Evolutionary conservation across 208 protist genomes (phyloP).

Genomic region (Phytomonas sp.): DNA sequence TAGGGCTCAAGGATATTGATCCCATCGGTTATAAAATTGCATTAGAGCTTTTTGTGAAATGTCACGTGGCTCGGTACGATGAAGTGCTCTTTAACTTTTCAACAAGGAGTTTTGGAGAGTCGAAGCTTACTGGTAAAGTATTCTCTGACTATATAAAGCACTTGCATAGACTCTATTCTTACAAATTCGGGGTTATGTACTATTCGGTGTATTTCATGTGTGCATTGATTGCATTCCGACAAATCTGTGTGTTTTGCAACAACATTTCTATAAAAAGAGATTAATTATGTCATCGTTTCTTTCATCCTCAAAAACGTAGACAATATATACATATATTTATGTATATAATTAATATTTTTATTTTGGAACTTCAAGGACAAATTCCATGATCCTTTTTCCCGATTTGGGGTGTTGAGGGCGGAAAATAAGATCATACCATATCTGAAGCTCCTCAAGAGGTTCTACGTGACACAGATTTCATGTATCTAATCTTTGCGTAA

Average conservation of each 20-base stretch:
- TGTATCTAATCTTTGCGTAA: neutral
- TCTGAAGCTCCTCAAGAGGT: neutral
- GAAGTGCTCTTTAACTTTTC: slow-evolving; percentile 85
- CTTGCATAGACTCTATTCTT: slow-evolving; percentile 66
- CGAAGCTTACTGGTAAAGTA: slow-evolving; percentile 86
- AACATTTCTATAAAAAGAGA: neutral
- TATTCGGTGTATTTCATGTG: slow-evolving; percentile 6
- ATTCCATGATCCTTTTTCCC: neutral
- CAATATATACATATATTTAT: neutral
- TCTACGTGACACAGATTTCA: neutral
- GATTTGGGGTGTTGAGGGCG: neutral
- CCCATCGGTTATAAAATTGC: slow-evolving; percentile 92
- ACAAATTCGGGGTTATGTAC: slow-evolving; percentile 32
- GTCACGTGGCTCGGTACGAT: slow-evolving; percentile 41
- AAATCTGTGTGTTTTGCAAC: no score
- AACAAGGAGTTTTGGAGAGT: slow-evolving; percentile 67
- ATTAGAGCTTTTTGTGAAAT: slow-evolving; percentile 89
- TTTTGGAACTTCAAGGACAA: neutral
- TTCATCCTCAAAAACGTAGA: neutral
- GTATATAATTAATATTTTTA: neutral
- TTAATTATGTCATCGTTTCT: neutral
- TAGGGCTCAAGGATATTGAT: slow-evolving; percentile 38
- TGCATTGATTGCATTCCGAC: neutral
- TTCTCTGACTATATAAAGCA: slow-evolving; percentile 82
- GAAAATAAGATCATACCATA: neutral